Evolutionary conservation across 305 asterid genomes (phyloP), one percentile per base, ranked within the genome.

Genomic region (Nicotiana rustica): DNA sequence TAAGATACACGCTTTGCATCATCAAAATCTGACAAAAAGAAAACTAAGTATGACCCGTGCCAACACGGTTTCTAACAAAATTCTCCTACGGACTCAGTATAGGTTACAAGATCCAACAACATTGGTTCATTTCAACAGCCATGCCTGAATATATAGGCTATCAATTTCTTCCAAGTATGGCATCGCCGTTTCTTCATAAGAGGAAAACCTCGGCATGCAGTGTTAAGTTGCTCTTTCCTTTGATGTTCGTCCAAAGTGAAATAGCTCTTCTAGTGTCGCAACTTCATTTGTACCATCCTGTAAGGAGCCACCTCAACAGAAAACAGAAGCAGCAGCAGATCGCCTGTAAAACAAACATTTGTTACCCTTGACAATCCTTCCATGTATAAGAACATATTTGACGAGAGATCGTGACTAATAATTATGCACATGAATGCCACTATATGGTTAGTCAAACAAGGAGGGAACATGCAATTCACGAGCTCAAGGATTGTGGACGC

Each of bases 211-310:
- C 61, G 9, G 55, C 29, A 25, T 4, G 66, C 31, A 75, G 47
- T 13, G 49, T 52, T 52, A 71, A 21, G 62, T 71, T 47, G 44
- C 49, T 59, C 29, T n/a, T 47, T 56, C 36, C 25, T 21, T 7
- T 19, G 21, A 17, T 21, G 35, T 25, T 52, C 0, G 9, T 17
- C 13, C 0, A 79, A 44, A 61, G 10, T 29, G 77, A 67, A 81
- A 67, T 17, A 33, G 64, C 0, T 47, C 1, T 0, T 81, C 18
- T 67, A 7, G 0, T 33, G 6, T 81, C 41, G 67, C 52, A 85
- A 82, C 38, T 82, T 91, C 89, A 95, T 82, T 95, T 95, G 83
- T 94, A 94, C 99, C 99, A 95, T 55, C 98, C 98, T 5, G 99
- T 83, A 38, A 95, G 95, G 25, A 90, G 82, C 99, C 99, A 94